phyloP scores from a whole-genome alignment of 352 stramenopile species.

The Pythium guiyangense region DNA sequence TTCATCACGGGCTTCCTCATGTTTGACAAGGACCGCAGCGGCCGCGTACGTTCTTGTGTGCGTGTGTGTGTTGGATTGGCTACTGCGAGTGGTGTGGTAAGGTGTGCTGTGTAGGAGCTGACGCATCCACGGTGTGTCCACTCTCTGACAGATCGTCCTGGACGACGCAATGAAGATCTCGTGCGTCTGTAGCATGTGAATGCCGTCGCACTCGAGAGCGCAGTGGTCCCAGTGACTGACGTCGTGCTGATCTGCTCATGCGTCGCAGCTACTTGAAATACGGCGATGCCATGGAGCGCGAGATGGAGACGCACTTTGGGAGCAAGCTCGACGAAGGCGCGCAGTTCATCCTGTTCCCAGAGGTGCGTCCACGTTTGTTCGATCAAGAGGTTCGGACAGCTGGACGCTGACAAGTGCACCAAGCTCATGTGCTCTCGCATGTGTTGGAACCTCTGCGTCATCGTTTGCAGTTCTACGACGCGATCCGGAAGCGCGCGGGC shows the following conservation, averaged over 20 bases:
- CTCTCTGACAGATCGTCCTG: conserved; percentile 42
- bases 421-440: not conserved
- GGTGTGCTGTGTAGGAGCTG: not conserved
- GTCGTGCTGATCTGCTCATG: too few species aligned
- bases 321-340: conserved; percentile 55
- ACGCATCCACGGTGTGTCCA: not conserved
- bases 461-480: conserved; percentile 43
- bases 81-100: not conserved
- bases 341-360: conserved; percentile 55
- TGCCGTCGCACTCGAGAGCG: not conserved
- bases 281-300: conserved; percentile 67
- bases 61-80: not conserved
- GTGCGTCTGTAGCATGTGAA: conserved; percentile 16
- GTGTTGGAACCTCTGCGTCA: not conserved
- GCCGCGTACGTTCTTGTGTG: conserved; percentile 9
- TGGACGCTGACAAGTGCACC: too few species aligned
- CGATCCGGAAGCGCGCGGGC: conserved; percentile 44
- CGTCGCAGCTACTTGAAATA: conserved; percentile 63
- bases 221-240: too few species aligned
- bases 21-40: conserved; percentile 70
- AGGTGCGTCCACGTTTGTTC: conserved; percentile 23
- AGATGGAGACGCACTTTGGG: conserved; percentile 75
- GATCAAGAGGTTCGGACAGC: too few species aligned
- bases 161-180: conserved; percentile 80
- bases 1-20: conserved; percentile 85